Conservation (phyloP, 768 basidiomycete species). For the Dacryopinax primogenitus region DNA sequence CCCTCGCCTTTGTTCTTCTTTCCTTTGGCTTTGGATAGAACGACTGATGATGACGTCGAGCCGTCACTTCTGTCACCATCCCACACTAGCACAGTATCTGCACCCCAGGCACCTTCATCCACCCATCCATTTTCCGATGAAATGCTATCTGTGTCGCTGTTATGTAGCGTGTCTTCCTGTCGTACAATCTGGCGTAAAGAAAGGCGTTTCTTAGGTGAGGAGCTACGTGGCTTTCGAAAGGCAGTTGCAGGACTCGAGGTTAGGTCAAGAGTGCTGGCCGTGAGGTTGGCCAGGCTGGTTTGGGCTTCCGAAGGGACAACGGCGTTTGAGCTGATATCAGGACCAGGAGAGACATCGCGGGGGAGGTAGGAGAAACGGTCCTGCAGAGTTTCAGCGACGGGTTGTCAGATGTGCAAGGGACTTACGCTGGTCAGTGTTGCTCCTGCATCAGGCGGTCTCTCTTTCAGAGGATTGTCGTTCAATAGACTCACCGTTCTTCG, state of each 20-base stretch:
- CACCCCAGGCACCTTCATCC: not conserved
- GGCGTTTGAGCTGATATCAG: not conserved
- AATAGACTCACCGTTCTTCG: not conserved
- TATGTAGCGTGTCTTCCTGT: not conserved
- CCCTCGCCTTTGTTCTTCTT: not conserved
- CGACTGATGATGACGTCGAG: not conserved
- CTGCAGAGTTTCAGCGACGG: conserved; percentile 5
- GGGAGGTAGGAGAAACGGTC: not conserved
- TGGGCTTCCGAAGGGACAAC: not conserved
- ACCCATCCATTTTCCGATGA: not conserved
- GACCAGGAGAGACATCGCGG: not conserved
- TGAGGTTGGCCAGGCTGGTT: not conserved
- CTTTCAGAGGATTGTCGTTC: not conserved
- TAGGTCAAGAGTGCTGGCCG: not conserved
- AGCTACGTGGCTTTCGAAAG: not conserved
- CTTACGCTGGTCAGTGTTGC: not conserved
- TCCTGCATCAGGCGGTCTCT: not conserved
- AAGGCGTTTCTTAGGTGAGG: not conserved
- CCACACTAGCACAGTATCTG: not conserved
- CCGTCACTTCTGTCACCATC: not conserved
- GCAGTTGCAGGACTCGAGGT: not conserved
- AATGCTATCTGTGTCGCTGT: not conserved
- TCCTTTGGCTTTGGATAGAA: not conserved
- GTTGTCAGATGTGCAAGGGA: not conserved
- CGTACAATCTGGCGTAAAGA: conserved; percentile 3